Base-by-base conservation (phyloP, 2,329 filamentous ascomycete species). In the Lecanosticta acicola region DNA sequence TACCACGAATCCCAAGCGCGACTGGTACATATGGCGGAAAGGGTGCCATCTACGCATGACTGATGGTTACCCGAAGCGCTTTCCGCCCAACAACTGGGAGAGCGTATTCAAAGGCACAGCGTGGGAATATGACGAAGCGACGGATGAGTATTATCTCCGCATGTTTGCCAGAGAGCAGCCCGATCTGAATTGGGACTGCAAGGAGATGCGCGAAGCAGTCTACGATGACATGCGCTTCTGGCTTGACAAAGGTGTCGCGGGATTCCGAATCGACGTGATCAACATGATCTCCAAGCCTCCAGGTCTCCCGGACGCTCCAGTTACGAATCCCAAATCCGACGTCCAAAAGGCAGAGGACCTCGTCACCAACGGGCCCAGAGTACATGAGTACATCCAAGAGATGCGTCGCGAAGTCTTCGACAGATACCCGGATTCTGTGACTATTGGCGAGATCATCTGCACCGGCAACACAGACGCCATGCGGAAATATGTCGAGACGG, bases 11-110 rank as follows among this genome's bases (percentile, higher is more conserved):
- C 60, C 70, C 0, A 80, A 81, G 54, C 66, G 78, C 10, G 73
- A 81, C 56, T 84, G 76, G 74, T 84, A 83, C 56, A 79, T 84
- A 55, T 86, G 83, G 83, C 73, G 74, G 43, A 74, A 75, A 2
- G 81, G 81, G 72, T 73, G 26, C 77, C 78, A n/a, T 11, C 7
- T 8, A 66, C 78, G 0, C 72, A 79, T 29, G 59, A 60, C 1
- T 47, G 72, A 79, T 29, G 59, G 61, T 1, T 47, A 76, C 75
- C 1, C 78, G 78, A 2, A 71, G 71, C 11, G 2, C 65, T 66
- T 74, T 14, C 78, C 79, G 74, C 81, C 81, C 1, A 84, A 78
- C 42, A 84, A 74, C 43, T 74, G 70, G 62, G 60, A 42, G 52
- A 58, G 56, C 50, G 62, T 68, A n/a, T 58, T 70, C 2, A 64